Percentiles rank a stretch among this genome's conserved stretches.
phyloP scores from a whole-genome alignment of 345 rosid genomes.

The Trapa bicornis region DNA sequence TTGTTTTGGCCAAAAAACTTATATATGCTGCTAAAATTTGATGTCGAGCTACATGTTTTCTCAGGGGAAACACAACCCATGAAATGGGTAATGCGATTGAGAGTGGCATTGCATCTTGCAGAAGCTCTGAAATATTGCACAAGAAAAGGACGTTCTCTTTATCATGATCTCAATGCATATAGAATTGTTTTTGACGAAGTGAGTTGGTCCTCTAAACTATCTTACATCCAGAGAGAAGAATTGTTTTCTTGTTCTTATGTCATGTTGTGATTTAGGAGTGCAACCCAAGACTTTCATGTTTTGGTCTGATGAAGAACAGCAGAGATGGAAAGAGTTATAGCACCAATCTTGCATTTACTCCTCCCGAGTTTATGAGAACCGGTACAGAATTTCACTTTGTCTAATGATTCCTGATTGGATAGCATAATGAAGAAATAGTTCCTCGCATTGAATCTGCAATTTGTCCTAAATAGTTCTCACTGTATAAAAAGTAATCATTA shows the following conservation, averaged over 20 bases:
- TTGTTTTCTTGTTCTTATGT: slow-evolving; percentile 1
- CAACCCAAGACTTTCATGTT: slow-evolving; percentile 87
- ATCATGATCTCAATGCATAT: slow-evolving; percentile 93
- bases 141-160: slow-evolving; percentile 69
- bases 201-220: slow-evolving; percentile 8
- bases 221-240: not conserved
- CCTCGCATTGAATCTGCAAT: not conserved
- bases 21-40: not conserved
- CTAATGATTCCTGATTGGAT: not conserved
- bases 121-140: slow-evolving; percentile 92
- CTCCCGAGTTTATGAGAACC: slow-evolving; percentile 80
- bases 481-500: not conserved
- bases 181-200: slow-evolving; percentile 88
- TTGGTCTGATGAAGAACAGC: slow-evolving; percentile 96
- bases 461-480: not conserved
- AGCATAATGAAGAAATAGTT: not conserved
- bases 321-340: slow-evolving; percentile 86
- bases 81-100: slow-evolving; percentile 94
- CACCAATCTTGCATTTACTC: slow-evolving; percentile 82
- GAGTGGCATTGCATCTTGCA: slow-evolving; percentile 86
- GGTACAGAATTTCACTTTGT: slow-evolving; percentile 20
- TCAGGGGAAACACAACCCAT: slow-evolving; percentile 92
- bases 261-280: slow-evolving; percentile 39
- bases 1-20: too few species aligned
- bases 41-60: not conserved